Conservation (phyloP, 768 basidiomycete genomes). For the Suillus discolor region DNA sequence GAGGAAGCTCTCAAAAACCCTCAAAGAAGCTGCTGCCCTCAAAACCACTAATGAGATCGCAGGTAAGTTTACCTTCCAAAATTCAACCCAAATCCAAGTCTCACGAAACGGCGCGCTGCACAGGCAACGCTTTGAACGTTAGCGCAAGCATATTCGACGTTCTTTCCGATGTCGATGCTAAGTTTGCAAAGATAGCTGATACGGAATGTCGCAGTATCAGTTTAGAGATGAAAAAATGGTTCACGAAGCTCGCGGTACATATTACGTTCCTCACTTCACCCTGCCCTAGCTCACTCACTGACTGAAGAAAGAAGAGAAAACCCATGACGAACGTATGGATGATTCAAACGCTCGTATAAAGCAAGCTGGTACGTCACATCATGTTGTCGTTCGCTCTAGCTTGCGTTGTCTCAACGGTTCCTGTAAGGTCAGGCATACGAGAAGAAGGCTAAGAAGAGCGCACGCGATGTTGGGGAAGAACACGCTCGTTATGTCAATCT, state of each 20-base stretch:
- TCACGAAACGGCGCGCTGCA: neutral
- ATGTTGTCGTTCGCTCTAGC: neutral
- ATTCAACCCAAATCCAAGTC: neutral
- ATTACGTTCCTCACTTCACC: conserved; percentile 11
- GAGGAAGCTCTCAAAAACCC: conserved; percentile 74
- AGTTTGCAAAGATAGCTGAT: conserved; percentile 74
- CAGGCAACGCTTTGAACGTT: conserved; percentile 69
- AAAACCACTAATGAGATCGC: conserved; percentile 66
- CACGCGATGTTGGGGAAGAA: conserved; percentile 68
- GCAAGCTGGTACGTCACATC: conserved; percentile 57
- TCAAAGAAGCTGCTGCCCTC: conserved; percentile 63
- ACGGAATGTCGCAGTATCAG: conserved; percentile 71
- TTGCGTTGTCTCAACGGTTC: conserved; percentile 12
- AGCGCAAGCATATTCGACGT: conserved; percentile 70
- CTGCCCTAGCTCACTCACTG: neutral
- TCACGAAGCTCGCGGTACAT: conserved; percentile 78
- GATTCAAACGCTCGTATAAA: conserved; percentile 74
- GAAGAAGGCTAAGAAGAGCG: conserved; percentile 78
- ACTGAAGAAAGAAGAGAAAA: conserved; percentile 75
- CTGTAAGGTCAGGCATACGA: conserved; percentile 67
- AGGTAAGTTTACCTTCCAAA: conserved; percentile 43
- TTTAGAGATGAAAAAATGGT: conserved; percentile 80
- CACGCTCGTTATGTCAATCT: conserved; percentile 78
- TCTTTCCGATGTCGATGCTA: conserved; percentile 68
- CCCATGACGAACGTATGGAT: conserved; percentile 70